Evolutionary conservation across 1,139 yeast species (phyloP).

Genomic region (Arxiozyma heterogenica): DNA sequence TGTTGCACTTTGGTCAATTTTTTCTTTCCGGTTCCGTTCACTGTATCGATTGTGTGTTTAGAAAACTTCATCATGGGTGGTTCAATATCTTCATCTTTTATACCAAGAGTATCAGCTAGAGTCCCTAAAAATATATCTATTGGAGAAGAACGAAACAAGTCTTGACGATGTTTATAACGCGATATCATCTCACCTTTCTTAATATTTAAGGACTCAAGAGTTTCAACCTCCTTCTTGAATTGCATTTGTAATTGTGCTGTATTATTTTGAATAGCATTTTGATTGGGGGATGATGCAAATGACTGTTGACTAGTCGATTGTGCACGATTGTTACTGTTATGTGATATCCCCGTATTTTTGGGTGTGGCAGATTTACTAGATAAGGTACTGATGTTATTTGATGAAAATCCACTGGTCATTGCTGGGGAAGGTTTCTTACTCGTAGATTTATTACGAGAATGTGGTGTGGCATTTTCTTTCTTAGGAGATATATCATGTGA

Average conservation of each 20-base stretch:
- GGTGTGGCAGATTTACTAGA: constrained; percentile 14
- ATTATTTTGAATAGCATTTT: constrained; percentile 5
- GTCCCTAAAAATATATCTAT: constrained; percentile 28
- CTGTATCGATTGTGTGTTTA: constrained; percentile 20
- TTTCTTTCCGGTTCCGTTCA: constrained; percentile 29
- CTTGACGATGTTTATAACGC: constrained; percentile 30
- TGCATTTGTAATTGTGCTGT: constrained; percentile 18
- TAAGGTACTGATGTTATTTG: neutral
- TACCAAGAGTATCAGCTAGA: constrained; percentile 28
- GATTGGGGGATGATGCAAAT: constrained; percentile 14
- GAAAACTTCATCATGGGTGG: constrained; percentile 24
- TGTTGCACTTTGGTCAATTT: constrained; percentile 27
- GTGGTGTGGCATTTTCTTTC: constrained; percentile 2
- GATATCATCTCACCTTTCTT: constrained; percentile 28
- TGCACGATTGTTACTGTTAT: constrained; percentile 5
- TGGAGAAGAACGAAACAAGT: constrained; percentile 25
- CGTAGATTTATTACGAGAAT: constrained; percentile 5
- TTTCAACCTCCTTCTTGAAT: constrained; percentile 25
- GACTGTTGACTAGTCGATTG: constrained; percentile 8
- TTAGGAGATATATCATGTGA: constrained; percentile 5
- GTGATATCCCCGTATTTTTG: constrained; percentile 7
- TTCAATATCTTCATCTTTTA: constrained; percentile 24
- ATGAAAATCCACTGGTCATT: neutral
- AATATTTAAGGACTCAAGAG: constrained; percentile 20
- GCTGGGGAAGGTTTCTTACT: constrained; percentile 10